Conservation (phyloP, 257 asterid genomes). For the Jacaranda mimosifolia region DNA sequence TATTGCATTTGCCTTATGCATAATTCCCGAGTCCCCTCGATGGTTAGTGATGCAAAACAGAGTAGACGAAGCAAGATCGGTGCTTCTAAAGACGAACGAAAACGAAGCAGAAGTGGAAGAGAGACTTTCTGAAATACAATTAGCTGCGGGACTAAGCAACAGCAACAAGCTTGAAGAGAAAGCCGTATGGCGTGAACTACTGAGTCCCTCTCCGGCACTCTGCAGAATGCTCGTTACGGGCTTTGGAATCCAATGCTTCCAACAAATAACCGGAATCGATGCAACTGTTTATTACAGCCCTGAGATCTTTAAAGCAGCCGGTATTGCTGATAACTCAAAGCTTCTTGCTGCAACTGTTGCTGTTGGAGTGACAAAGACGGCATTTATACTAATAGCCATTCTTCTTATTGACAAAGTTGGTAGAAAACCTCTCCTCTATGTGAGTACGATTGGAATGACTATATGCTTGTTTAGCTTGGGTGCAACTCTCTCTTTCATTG, state of each 20-base stretch:
- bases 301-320: slow-evolving; percentile 77
- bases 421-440: slow-evolving; percentile 86
- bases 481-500: slow-evolving; percentile 52
- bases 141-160: slow-evolving; percentile 59
- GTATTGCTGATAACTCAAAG: slow-evolving; percentile 63
- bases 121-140: slow-evolving; percentile 75
- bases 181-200: slow-evolving; percentile 80
- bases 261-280: slow-evolving; percentile 90
- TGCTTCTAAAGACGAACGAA: slow-evolving; percentile 80
- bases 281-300: slow-evolving; percentile 97
- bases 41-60: slow-evolving; percentile 83
- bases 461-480: slow-evolving; percentile 67
- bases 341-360: slow-evolving; percentile 93
- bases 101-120: slow-evolving; percentile 79
- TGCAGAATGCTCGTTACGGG: slow-evolving; percentile 80
- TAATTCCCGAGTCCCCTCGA: slow-evolving; percentile 92
- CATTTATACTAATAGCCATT: slow-evolving; percentile 72
- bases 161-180: slow-evolving; percentile 49
- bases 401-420: slow-evolving; percentile 82
- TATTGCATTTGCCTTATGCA: slow-evolving; percentile 71
- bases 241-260: slow-evolving; percentile 89
- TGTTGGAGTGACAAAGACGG: slow-evolving; percentile 83
- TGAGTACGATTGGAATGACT: slow-evolving; percentile 93
- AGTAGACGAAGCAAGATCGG: slow-evolving; percentile 74
- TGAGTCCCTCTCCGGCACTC: slow-evolving; percentile 77